These are phyloP conservation scores for Neurospora sp. DNA, from an alignment of 495 filamentous ascomycete species.

Conservation along the genomic window DNA sequence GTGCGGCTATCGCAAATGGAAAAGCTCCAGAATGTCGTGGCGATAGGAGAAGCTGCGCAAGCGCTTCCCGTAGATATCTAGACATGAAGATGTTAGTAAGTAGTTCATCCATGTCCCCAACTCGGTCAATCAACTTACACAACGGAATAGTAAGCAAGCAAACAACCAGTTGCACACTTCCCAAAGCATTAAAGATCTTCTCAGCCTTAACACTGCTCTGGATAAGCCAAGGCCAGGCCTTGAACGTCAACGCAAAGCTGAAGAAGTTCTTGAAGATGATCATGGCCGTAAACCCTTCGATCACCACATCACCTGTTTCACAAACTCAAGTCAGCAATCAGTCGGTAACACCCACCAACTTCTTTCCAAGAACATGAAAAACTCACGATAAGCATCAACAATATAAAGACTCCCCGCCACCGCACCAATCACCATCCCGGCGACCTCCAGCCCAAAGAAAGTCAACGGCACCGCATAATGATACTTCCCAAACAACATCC, in stretches of 20 bases:
- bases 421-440: conserved; percentile 85
- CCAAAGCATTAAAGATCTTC: conserved; percentile 54
- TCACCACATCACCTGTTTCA: conserved; percentile 60
- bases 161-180: conserved; percentile 63
- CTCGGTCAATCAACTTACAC: conserved; percentile 33
- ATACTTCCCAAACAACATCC: conserved; percentile 44
- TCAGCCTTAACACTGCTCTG: conserved; percentile 44
- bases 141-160: conserved; percentile 67
- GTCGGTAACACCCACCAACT: not conserved
- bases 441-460: conserved; percentile 67
- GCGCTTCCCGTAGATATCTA: conserved; percentile 74
- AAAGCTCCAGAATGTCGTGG: conserved; percentile 57
- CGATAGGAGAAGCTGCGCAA: conserved; percentile 61
- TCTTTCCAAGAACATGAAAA: not conserved
- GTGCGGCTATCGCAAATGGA: conserved; percentile 16
- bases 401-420: conserved; percentile 83
- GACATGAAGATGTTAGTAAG: conserved; percentile 39
- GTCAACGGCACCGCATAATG: conserved; percentile 63
- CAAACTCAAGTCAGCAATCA: not conserved
- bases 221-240: conserved; percentile 72
- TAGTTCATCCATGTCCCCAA: not conserved
- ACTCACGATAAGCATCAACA: conserved; percentile 84
- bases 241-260: conserved; percentile 74
- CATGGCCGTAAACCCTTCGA: conserved; percentile 86
- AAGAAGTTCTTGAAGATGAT: conserved; percentile 90